Conservation (phyloP, 1,139 yeast genomes). For the Hyphopichia burtonii region DNA sequence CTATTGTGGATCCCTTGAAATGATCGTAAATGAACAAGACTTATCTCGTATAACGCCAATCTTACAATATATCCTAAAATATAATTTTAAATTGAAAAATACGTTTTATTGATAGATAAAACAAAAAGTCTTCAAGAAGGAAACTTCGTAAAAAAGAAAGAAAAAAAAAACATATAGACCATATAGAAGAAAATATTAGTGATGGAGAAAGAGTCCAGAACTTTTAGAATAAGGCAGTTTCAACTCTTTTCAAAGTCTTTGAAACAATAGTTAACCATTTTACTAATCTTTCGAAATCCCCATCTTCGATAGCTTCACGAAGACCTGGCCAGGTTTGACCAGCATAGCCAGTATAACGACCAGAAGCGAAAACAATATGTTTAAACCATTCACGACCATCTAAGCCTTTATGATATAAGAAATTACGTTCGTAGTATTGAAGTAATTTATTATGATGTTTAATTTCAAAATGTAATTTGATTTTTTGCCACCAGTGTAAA, state of each 20-base stretch:
- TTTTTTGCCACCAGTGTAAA: slow-evolving; percentile 41
- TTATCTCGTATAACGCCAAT: background rate
- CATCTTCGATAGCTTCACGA: slow-evolving; percentile 76
- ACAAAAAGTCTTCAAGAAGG: no score
- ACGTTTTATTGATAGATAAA: background rate
- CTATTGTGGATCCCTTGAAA: background rate
- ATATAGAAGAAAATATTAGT: background rate
- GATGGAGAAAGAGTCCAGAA: background rate
- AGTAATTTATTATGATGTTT: slow-evolving; percentile 40
- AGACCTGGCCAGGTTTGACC: slow-evolving; percentile 82
- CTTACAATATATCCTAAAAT: background rate
- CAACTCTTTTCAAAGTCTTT: slow-evolving; percentile 31
- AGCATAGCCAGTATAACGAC: slow-evolving; percentile 81
- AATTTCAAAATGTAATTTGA: slow-evolving; percentile 35
- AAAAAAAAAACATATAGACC: background rate
- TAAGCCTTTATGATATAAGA: slow-evolving; percentile 64
- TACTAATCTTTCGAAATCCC: slow-evolving; percentile 49
- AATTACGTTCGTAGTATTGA: slow-evolving; percentile 64
- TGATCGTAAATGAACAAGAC: background rate
- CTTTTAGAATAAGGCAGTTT: slow-evolving; percentile 3
- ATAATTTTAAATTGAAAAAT: background rate
- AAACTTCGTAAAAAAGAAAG: no score
- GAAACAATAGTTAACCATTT: slow-evolving; percentile 58
- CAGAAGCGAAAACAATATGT: slow-evolving; percentile 81
- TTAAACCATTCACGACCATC: slow-evolving; percentile 77